Evolutionary conservation across 2,329 filamentous ascomycete genomes (phyloP).

Genomic region (Fusarium longipes): DNA sequence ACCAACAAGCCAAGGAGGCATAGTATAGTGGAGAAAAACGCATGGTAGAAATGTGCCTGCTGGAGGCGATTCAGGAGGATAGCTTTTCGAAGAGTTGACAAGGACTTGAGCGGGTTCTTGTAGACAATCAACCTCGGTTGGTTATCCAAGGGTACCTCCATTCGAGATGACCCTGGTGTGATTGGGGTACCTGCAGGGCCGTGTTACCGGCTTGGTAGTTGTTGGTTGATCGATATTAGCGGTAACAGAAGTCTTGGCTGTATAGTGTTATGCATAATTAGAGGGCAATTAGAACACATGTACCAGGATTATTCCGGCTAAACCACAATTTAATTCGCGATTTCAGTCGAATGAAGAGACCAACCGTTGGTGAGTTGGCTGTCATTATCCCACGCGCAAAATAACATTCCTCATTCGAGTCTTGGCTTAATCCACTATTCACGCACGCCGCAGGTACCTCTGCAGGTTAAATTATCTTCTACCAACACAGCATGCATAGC

Average conservation of each 20-base stretch:
- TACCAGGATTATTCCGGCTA: rapidly evolving
- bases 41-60: not conserved
- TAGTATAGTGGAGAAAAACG: not conserved
- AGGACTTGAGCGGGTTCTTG: not conserved
- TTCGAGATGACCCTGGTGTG: not conserved
- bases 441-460: not conserved
- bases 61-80: not conserved
- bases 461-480: no score
- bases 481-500: no score
- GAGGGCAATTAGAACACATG: not conserved
- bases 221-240: not conserved
- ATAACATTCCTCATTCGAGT: not conserved
- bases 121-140: not conserved
- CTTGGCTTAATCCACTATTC: not conserved
- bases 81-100: not conserved
- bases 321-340: no score
- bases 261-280: no score
- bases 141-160: not conserved
- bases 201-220: not conserved
- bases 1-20: not conserved
- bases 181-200: not conserved
- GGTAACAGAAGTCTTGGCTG: not conserved
- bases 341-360: no score
- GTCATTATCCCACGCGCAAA: not conserved
- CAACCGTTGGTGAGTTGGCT: no score